Evolutionary conservation across 2,329 filamentous ascomycete genomes (phyloP).

Genomic region (Epichloe aotearoae): DNA sequence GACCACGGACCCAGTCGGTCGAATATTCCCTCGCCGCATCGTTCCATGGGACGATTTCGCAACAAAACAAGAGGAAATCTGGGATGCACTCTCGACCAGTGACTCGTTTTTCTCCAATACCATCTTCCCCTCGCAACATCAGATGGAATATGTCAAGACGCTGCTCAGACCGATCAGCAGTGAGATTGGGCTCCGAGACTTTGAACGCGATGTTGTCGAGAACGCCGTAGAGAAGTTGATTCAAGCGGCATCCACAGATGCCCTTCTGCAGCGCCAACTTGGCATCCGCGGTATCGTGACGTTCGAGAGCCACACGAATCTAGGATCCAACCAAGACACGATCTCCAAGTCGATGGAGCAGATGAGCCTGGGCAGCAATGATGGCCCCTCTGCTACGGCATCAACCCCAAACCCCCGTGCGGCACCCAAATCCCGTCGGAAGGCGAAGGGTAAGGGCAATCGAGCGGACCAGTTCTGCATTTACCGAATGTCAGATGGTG

Average conservation of each 20-base stretch:
- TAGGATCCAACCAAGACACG: conserved; percentile 7
- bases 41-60: conserved; percentile 22
- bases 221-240: conserved; percentile 22
- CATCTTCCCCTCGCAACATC: conserved; percentile 15
- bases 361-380: background rate
- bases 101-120: conserved; percentile 14
- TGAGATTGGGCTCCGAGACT: conserved; percentile 21
- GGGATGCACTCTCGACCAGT: conserved; percentile 14
- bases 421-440: no score
- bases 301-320: conserved; percentile 25
- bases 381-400: conserved; percentile 3
- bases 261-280: conserved; percentile 15
- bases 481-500: conserved; percentile 5
- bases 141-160: conserved; percentile 4
- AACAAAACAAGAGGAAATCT: conserved; percentile 18
- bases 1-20: conserved; percentile 19
- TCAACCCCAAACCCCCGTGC: no score
- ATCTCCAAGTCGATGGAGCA: no score
- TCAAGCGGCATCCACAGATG: conserved; percentile 14
- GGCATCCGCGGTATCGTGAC: conserved; percentile 19
- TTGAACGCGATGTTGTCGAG: conserved; percentile 22
- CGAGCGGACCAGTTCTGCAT: conserved; percentile 20
- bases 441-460: no score
- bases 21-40: conserved; percentile 22
- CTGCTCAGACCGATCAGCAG: conserved; percentile 20